These are phyloP conservation scores for Trichosporon sp. DNA, from an alignment of 1,284 basidiomycete species.

Conservation along the genomic window DNA sequence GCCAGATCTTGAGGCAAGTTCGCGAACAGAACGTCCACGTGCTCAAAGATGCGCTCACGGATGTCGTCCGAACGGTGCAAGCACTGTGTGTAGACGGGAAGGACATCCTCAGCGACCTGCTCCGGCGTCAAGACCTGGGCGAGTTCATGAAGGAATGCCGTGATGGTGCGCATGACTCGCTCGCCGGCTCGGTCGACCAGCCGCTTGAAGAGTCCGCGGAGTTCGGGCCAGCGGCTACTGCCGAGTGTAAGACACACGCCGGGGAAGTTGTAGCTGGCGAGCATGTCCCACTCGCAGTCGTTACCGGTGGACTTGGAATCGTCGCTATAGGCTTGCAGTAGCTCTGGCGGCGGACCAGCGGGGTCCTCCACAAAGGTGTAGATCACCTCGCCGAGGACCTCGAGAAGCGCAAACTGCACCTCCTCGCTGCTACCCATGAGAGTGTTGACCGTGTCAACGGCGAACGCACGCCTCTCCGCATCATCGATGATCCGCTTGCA, in stretches of 20 bases:
- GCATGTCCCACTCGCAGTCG: slow-evolving; percentile 68
- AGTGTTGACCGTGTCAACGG: slow-evolving; percentile 58
- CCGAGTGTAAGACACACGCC: slow-evolving; percentile 85
- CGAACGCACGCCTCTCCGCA: slow-evolving; percentile 57
- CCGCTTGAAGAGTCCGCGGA: slow-evolving; percentile 64
- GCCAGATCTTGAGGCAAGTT: slow-evolving; percentile 55
- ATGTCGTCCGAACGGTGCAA: slow-evolving; percentile 63
- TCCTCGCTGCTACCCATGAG: slow-evolving; percentile 64
- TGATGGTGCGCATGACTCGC: slow-evolving; percentile 51
- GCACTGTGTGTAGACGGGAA: slow-evolving; percentile 65
- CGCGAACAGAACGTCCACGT: slow-evolving; percentile 57
- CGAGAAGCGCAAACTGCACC: slow-evolving; percentile 76
- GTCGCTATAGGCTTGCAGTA: slow-evolving; percentile 68
- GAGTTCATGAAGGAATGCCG: slow-evolving; percentile 82
- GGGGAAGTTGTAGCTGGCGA: slow-evolving; percentile 92
- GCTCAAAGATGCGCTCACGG: slow-evolving; percentile 57
- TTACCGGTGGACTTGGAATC: slow-evolving; percentile 17
- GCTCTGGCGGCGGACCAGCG: slow-evolving; percentile 66
- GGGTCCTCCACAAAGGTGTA: slow-evolving; percentile 68
- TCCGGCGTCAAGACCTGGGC: slow-evolving; percentile 75
- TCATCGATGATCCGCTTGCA: slow-evolving; percentile 59
- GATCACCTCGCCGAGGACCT: slow-evolving; percentile 86
- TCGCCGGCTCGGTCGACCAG: slow-evolving; percentile 54
- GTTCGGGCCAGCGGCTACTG: slow-evolving; percentile 64
- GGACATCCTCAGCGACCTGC: slow-evolving; percentile 63